A percentile compares a stretch with the other conserved stretches of the same genome.
Evolutionary conservation across 2,329 filamentous ascomycete genomes (phyloP).

Genomic region (Venturia nashicola): DNA sequence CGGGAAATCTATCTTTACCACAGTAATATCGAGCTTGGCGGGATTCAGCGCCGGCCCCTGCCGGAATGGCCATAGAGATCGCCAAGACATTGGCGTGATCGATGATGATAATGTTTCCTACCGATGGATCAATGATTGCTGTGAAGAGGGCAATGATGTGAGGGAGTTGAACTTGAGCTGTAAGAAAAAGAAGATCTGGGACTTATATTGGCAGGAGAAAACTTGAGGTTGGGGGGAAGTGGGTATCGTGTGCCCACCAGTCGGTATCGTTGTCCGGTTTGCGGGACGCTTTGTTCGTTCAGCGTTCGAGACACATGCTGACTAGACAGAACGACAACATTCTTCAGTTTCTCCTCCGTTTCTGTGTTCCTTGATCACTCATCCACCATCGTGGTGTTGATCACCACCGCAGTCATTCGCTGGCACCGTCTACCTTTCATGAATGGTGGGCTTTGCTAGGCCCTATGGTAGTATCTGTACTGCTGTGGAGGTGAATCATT

Average conservation of each 20-base stretch:
- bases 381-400: background rate
- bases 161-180: background rate
- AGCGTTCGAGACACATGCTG: background rate
- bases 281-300: background rate
- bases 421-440: background rate
- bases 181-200: background rate
- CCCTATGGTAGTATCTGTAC: background rate
- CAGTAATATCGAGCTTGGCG: too few relatives aligned
- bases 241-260: too few relatives aligned
- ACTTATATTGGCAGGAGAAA: background rate
- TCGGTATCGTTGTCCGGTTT: background rate
- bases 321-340: background rate
- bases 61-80: background rate
- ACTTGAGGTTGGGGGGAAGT: background rate
- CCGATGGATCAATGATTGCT: background rate
- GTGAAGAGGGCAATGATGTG: too few relatives aligned
- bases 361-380: background rate
- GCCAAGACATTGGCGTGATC: background rate
- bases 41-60: background rate
- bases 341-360: background rate
- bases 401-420: background rate
- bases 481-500: background rate
- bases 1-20: too few relatives aligned
- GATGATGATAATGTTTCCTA: too few relatives aligned
- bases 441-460: background rate